Evolutionary conservation across 345 rosid genomes (phyloP).

Genomic region (Mangifera indica): DNA sequence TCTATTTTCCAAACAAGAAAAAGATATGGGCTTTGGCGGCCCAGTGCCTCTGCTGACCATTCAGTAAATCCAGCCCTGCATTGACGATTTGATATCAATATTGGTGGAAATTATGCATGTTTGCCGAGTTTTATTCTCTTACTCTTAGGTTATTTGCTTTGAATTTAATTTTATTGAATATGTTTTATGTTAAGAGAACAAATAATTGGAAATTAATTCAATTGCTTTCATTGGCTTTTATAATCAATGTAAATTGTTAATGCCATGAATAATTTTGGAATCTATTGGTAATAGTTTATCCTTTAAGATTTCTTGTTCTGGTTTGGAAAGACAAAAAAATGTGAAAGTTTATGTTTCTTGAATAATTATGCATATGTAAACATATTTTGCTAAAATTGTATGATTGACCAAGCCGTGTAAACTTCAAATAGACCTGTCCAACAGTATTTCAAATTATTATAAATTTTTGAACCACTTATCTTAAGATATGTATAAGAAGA

Average conservation of each 20-base stretch:
- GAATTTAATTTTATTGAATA: not conserved
- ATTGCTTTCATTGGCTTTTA: not conserved
- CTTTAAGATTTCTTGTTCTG: not conserved
- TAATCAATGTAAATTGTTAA: not conserved
- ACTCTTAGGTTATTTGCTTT: not conserved
- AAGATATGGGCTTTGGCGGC: no score
- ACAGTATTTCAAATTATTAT: slow-evolving; percentile 52
- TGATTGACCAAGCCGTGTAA: no score
- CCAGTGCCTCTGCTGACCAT: no score
- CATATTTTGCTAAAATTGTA: slow-evolving; percentile 11
- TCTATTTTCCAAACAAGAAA: no score
- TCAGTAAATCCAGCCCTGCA: not conserved
- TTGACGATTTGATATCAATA: not conserved
- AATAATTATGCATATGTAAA: not conserved
- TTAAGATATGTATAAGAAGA: slow-evolving; percentile 54
- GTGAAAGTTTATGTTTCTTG: not conserved
- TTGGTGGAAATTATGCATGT: not conserved
- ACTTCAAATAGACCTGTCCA: slow-evolving; percentile 33
- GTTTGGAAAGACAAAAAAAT: not conserved
- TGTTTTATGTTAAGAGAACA: not conserved
- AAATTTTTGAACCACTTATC: slow-evolving; percentile 77
- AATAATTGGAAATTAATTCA: not conserved
- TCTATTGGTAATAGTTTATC: not conserved
- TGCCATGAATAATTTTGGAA: slow-evolving; percentile 1
- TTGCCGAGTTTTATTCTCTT: not conserved